Evolutionary conservation across 1,139 yeast species (phyloP), one percentile per base, ranked within the genome.

Genomic region (Lodderomyces pseudojiufengensis): DNA sequence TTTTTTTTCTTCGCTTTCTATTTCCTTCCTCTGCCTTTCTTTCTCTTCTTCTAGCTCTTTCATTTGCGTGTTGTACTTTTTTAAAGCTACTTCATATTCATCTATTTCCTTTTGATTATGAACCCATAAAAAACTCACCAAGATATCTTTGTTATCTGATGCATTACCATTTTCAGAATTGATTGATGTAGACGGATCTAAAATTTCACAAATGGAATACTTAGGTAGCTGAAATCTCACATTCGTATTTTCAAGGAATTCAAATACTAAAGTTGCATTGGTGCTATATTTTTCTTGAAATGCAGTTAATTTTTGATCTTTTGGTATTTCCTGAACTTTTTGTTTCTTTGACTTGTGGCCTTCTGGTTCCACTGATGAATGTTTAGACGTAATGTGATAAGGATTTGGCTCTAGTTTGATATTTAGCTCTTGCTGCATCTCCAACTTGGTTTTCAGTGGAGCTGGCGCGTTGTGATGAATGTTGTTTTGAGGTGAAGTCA

Each of bases 251-350:
- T 92, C 97, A 27, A 73, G 73, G 59, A 80, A 90, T 57, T 92
- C 98, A 58, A 92, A 81, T 10, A 88, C 79, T 32, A 92, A 57
- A 33, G 86, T 84, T 0, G 95, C 88, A 50, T 78, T 76, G 28
- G 73, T 59, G 27, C 76, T 62, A 50, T 84, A 84, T 51, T 77
- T 71, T 47, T 81, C 90, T 51, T 84, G 95, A 48, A 84, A 83
- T 0, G 88, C 82, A 0, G 92, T 83, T 36, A 83, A 58, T 47
- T 76, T 78, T 34, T 70, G 77, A 40, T 73, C 76, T 45, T 61
- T 58, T 1, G 68, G 62, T 25, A 54, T 40, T 54, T 24, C 47
- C 43, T 31, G 49, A 51, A 31, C 50, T 53, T 34, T 58, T 61
- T 40, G 54, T 62, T 32, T 45, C 51, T 30, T 49, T 49, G 23